Base-by-base conservation (phyloP, 163 green algal genomes). In the Scenedesmus sp. region DNA sequence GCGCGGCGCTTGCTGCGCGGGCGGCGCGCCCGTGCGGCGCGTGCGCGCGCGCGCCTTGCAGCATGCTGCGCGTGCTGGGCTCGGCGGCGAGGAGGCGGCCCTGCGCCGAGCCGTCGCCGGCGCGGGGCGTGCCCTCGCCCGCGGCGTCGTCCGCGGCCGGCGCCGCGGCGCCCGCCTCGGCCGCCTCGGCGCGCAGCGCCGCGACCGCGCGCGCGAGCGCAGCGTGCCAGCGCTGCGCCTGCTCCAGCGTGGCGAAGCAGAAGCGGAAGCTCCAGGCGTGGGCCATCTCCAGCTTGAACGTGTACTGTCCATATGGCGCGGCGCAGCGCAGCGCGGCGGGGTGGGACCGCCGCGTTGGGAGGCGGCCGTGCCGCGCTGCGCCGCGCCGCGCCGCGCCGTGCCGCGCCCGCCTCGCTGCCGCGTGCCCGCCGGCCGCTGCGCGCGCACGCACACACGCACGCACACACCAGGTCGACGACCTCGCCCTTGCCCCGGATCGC, bases 201-300 rank as follows among this genome's bases (percentile, higher is more conserved):
- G 51, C 17, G 18, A 64, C 33, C 10, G 47, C 9, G 31, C 33
- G 26, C 28, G 67, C 50, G n/a, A 76, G 31, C 33, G n/a, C 22
- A 2, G 33, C 67, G 26, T 65, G 50, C 67, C 67, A 76, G 9
- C 60, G 22, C 29, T 80, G 29, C 20, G 71, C 71, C 28, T 64
- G 58, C 18, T 34, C 42, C 44, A 54, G 22, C 20, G 50, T 54
- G 18, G 60, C 24, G 45, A 80, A 80, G 58, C 71, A 70, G 31
- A 80, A 72, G 13, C 18, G 48, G 58, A 80, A 80, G 42, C 60
- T 45, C 34, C 54, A 69, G 15, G 42, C 10, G 2, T 26, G 10
- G 45, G 26, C 50, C 24, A 24, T 34, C 31, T 80, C 58, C 58
- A 80, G 45, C 45, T 71, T 80, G 45, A 80, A 80, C 2, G 71